Evolutionary conservation across 441 rosid species (phyloP), one percentile per base, ranked within the genome.

Genomic region (Arabidopsis lyrata): DNA sequence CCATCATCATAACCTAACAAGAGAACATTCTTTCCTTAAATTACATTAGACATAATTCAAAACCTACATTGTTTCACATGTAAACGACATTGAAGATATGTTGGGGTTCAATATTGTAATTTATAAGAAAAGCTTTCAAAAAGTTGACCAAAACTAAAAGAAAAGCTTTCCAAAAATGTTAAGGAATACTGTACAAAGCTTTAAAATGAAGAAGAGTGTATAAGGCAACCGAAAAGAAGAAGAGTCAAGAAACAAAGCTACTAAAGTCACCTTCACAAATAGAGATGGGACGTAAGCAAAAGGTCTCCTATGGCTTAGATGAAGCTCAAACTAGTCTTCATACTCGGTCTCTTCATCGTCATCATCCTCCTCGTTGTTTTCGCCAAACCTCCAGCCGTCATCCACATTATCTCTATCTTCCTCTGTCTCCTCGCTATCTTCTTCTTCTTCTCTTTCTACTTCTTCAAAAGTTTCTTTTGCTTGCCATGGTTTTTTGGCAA

Each of bases 271-370:
- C 36, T 44, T 45, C 12, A 29, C 66, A 62, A 15, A 54, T 5
- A 6, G 34, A 65, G 18, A 64, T 57, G 15, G 34, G 20, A 49
- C 3, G 20, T 6, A 49, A 55, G 2, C 13, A 54, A 61, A 53
- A 75, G 13, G 4, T 12, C 14, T 54, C 13, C 8, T 38, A 49
- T 29, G 50, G 58, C 67, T 56, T 36, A 22, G 70, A 32, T 12
- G 50, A 59, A 58, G 27, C 2, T 59, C 59, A 64, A 10, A 15
- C 82, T 85, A 92, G 66, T 90, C 98, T 83, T 90, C 99, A 57
- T 92, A 79, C 70, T 95, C 97, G 0, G 99, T 95, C 84, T 95
- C 99, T 77, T 95, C 98, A 15, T 92, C 97, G 5, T 94, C 95
- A 0, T 92, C 97, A 0, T 92, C 97, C 3, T 90, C 95, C 8